phyloP scores from a whole-genome alignment of 2,329 filamentous ascomycete genomes.

The Hypoxylon sp. region DNA sequence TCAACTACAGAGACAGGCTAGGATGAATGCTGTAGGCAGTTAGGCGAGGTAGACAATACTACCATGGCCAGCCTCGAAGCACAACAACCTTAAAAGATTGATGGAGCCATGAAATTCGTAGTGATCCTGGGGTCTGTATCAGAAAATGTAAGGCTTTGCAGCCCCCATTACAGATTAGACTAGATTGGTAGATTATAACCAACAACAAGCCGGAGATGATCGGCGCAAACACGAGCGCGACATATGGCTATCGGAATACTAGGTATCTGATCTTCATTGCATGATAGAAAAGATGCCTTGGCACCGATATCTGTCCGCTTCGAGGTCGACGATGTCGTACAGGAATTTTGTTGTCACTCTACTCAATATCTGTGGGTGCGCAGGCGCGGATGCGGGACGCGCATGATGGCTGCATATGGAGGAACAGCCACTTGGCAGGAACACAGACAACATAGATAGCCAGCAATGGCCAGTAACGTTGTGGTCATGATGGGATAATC shows the following conservation, averaged over 20 bases:
- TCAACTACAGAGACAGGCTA: conserved; percentile 30
- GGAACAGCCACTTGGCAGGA: conserved; percentile 43
- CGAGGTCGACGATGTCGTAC: conserved; percentile 41
- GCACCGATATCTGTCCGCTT: conserved; percentile 44
- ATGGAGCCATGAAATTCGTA: conserved; percentile 11
- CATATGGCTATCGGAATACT: conserved; percentile 43
- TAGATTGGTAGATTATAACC: conserved; percentile 14
- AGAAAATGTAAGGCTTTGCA: conserved; percentile 23
- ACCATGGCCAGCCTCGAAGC: conserved; percentile 19
- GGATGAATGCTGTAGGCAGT: conserved; percentile 20
- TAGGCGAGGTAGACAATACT: conserved; percentile 25
- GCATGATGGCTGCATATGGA: conserved; percentile 38
- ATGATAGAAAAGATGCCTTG: conserved; percentile 37
- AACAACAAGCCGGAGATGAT: conserved; percentile 34
- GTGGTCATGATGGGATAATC: conserved; percentile 31
- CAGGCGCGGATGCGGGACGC: conserved; percentile 45
- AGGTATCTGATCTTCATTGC: conserved; percentile 44
- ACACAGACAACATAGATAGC: conserved; percentile 29
- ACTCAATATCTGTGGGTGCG: conserved; percentile 32
- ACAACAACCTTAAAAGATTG: conserved; percentile 6
- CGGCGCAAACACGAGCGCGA: conserved; percentile 32
- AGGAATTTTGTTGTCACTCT: conserved; percentile 34
- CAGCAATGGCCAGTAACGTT: conserved; percentile 13
- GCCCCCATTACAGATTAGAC: conserved; percentile 13
- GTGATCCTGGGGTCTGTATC: conserved; percentile 11